Percentiles rank a stretch among this genome's conserved stretches.
Conservation (phyloP, 257 asterid species). For the Euphrasia confusa region DNA sequence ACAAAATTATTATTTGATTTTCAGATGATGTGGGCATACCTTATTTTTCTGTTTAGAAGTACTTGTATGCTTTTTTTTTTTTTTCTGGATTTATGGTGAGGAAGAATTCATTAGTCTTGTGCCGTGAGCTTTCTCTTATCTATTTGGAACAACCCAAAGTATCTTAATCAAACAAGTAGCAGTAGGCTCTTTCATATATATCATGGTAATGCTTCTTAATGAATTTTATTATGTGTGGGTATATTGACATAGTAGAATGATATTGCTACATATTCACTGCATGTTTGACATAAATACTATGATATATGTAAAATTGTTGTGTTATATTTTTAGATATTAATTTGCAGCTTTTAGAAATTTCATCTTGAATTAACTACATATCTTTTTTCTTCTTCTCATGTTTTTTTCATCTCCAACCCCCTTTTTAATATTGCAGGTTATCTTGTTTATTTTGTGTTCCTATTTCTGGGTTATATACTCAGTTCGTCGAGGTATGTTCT, state of each 20-base stretch:
- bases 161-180: background rate
- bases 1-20: background rate
- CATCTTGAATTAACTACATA: no score
- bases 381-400: no score
- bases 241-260: background rate
- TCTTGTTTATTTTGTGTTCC: no score
- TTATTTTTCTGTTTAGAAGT: background rate
- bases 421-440: no score
- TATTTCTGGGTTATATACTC: no score
- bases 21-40: conserved; percentile 3
- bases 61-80: background rate
- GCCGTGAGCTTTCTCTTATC: background rate
- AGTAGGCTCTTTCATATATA: conserved; percentile 1
- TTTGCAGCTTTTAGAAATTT: no score
- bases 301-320: no score
- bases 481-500: no score
- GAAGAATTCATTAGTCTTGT: background rate
- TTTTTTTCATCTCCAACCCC: no score
- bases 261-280: no score
- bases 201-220: conserved; percentile 5
- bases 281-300: no score
- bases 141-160: background rate
- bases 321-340: no score
- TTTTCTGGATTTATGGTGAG: background rate
- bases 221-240: conserved; percentile 4